phyloP scores from a whole-genome alignment of 345 rosid species.

The Pistacia vera region DNA sequence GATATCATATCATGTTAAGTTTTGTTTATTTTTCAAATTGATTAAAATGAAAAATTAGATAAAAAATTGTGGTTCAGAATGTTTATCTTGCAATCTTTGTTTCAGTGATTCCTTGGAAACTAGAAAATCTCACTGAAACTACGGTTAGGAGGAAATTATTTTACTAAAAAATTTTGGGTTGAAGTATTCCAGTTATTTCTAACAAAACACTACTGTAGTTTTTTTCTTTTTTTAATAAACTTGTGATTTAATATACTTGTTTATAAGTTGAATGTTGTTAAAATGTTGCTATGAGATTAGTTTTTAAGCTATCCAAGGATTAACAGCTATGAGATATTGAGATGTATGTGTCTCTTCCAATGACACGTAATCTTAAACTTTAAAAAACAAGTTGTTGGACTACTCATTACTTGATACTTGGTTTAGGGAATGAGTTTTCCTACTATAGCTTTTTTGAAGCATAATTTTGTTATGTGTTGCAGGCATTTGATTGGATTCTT shows the following conservation, averaged over 20 bases:
- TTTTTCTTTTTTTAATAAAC: neutral
- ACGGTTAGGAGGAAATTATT: neutral
- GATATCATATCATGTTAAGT: too few relatives aligned
- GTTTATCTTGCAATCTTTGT: neutral
- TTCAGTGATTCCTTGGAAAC: neutral
- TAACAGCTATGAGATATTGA: neutral
- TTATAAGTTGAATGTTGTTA: neutral
- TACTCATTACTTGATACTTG: neutral
- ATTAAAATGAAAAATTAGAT: neutral
- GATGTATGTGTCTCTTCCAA: neutral
- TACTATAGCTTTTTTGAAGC: neutral
- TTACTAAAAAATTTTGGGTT: neutral
- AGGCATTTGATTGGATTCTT: constrained; percentile 99
- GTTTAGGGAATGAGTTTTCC: constrained; percentile 3
- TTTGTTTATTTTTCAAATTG: neutral
- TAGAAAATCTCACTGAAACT: neutral
- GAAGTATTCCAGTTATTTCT: neutral
- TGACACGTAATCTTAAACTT: neutral
- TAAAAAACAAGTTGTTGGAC: neutral
- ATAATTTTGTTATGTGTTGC: constrained; percentile 26
- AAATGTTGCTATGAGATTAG: neutral
- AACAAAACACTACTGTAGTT: neutral
- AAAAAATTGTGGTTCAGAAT: neutral
- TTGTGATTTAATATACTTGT: too few relatives aligned
- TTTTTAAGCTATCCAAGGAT: neutral